Percentiles rank a stretch among this genome's conserved stretches.
Conservation (phyloP, 352 stramenopile genomes). For the Globisporangium paddicum region DNA sequence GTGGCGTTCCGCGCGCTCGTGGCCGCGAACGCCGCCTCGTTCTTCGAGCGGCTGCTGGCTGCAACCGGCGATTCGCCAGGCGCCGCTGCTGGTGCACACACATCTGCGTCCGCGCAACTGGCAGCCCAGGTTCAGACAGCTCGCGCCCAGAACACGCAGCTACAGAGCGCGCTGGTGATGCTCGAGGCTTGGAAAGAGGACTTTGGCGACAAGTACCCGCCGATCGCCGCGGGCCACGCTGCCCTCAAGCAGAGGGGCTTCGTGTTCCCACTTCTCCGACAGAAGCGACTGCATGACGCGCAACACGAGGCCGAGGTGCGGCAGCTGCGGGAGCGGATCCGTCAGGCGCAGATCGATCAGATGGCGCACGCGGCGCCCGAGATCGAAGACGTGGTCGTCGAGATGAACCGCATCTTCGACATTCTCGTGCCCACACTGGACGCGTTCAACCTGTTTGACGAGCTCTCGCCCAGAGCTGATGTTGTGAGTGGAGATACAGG, state of each 20-base stretch:
- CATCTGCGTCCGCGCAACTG: background rate
- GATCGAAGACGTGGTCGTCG: slow-evolving; percentile 57
- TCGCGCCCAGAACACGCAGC: background rate
- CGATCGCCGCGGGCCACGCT: slow-evolving; percentile 44
- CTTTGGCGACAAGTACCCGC: slow-evolving; percentile 54
- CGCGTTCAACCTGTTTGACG: slow-evolving; percentile 34
- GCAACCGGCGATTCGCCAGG: slow-evolving; percentile 41
- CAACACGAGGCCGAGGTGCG: slow-evolving; percentile 19
- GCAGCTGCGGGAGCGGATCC: slow-evolving; percentile 11
- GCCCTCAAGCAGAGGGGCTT: slow-evolving; percentile 48
- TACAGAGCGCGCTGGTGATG: slow-evolving; percentile 32
- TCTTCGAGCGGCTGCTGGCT: slow-evolving; percentile 45
- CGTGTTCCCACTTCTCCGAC: slow-evolving; percentile 29
- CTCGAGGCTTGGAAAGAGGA: slow-evolving; percentile 59
- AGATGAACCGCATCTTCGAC: slow-evolving; percentile 75
- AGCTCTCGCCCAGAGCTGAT: background rate
- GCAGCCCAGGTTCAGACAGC: slow-evolving; percentile 8
- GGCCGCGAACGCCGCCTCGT: slow-evolving; percentile 26
- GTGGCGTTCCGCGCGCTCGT: slow-evolving; percentile 44
- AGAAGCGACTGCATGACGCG: slow-evolving; percentile 16
- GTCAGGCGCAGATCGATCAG: slow-evolving; percentile 15
- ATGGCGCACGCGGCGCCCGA: slow-evolving; percentile 48
- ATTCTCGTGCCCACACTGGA: slow-evolving; percentile 73
- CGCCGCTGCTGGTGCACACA: background rate
- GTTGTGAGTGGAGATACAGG: background rate